These are phyloP conservation scores for Tricholoma matsutake DNA, from an alignment of 768 basidiomycete genomes.

Conservation along the genomic window DNA sequence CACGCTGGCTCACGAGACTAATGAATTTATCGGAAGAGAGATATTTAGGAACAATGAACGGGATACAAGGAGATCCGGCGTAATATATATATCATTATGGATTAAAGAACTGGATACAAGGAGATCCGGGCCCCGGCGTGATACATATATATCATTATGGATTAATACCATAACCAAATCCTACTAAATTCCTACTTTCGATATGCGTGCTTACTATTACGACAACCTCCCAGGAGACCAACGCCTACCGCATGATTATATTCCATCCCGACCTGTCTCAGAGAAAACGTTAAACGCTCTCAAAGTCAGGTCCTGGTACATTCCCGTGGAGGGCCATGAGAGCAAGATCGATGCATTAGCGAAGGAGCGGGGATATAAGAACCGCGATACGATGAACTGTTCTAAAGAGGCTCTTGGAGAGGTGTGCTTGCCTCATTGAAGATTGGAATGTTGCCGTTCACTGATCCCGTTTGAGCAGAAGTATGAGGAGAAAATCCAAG, in stretches of 20 bases:
- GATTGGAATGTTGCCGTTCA: not conserved
- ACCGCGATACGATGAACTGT: slow-evolving; percentile 76
- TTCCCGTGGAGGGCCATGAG: slow-evolving; percentile 62
- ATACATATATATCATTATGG: too few relatives aligned
- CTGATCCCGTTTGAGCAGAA: slow-evolving; percentile 21
- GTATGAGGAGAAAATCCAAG: slow-evolving; percentile 80
- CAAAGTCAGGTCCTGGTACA: slow-evolving; percentile 65
- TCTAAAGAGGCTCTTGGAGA: slow-evolving; percentile 80
- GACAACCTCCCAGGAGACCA: slow-evolving; percentile 80
- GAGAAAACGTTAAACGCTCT: slow-evolving; percentile 47
- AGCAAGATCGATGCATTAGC: slow-evolving; percentile 60
- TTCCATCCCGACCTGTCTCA: slow-evolving; percentile 51
- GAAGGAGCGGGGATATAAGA: slow-evolving; percentile 72
- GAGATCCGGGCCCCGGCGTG: too few relatives aligned
- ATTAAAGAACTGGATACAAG: too few relatives aligned
- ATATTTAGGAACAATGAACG: too few relatives aligned
- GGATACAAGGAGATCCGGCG: too few relatives aligned
- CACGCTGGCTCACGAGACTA: too few relatives aligned
- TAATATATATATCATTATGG: too few relatives aligned
- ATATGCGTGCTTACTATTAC: slow-evolving; percentile 75
- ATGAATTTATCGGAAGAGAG: too few relatives aligned
- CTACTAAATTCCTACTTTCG: too few relatives aligned
- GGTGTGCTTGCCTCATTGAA: slow-evolving; percentile 27
- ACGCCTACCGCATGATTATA: slow-evolving; percentile 73
- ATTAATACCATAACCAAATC: too few relatives aligned